Percentiles rank a stretch among this genome's conserved stretches.
phyloP scores from a whole-genome alignment of 306 rosid species.

The Pterocarpus santalinus region DNA sequence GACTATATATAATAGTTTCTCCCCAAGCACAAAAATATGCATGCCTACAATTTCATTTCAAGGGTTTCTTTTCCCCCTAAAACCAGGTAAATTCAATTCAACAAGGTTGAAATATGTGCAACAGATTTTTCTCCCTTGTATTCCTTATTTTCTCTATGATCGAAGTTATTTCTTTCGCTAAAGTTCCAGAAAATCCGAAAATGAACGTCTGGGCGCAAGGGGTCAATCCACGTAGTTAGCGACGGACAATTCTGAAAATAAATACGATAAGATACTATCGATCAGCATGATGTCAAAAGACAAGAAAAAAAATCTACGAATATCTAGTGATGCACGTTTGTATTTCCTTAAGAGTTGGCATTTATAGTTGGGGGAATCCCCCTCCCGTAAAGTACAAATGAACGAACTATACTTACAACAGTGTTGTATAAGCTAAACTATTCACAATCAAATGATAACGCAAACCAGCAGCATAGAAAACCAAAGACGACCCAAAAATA shows the following conservation, averaged over 20 bases:
- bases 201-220: no score
- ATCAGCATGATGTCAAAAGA: not conserved
- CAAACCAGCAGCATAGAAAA: slow-evolving; percentile 46
- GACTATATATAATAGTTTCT: no score
- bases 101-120: no score
- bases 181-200: no score
- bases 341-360: not conserved
- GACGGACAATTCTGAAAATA: not conserved
- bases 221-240: no score
- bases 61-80: no score
- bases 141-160: no score
- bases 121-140: no score
- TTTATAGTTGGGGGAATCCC: slow-evolving; percentile 28
- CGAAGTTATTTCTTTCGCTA: no score
- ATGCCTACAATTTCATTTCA: no score
- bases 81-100: no score
- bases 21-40: no score
- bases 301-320: not conserved
- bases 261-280: not conserved
- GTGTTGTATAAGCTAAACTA: slow-evolving; percentile 36
- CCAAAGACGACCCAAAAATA: not conserved
- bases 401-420: slow-evolving; percentile 56
- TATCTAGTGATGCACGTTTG: not conserved
- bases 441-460: slow-evolving; percentile 41
- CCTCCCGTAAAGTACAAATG: slow-evolving; percentile 17